Conservation (phyloP, 345 rosid species). For the Alliaria petiolata region DNA sequence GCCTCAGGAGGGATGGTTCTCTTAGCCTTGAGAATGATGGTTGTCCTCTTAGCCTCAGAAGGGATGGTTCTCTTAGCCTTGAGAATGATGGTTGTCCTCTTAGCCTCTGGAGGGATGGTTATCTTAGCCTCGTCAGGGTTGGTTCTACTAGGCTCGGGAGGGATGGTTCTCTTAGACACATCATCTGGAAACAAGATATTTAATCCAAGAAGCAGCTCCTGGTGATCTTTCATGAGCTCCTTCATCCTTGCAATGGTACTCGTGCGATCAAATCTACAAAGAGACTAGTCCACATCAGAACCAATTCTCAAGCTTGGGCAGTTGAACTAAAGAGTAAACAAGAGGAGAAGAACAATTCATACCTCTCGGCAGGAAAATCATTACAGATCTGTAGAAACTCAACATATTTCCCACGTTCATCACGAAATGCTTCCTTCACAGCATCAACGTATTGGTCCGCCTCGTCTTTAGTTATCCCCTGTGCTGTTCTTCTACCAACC, state of each 20-base stretch:
- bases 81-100: no score
- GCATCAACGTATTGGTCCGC: background rate
- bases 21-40: background rate
- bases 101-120: no score
- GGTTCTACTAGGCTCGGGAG: no score
- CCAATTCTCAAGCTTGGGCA: background rate
- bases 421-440: background rate
- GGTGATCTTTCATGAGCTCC: conserved; percentile 7
- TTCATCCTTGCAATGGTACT: background rate
- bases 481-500: background rate
- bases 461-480: background rate
- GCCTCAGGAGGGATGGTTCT: background rate
- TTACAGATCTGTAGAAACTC: background rate
- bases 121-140: background rate
- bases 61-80: background rate
- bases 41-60: background rate
- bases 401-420: background rate
- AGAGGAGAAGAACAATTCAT: background rate
- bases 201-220: background rate
- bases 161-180: no score
- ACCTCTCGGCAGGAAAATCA: background rate
- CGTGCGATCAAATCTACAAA: background rate
- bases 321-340: background rate
- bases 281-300: background rate
- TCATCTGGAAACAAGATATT: background rate